A percentile compares a stretch with the other conserved stretches of the same genome.
Evolutionary conservation across 2,329 filamentous ascomycete genomes (phyloP).

Genomic region (Fusarium coicis): DNA sequence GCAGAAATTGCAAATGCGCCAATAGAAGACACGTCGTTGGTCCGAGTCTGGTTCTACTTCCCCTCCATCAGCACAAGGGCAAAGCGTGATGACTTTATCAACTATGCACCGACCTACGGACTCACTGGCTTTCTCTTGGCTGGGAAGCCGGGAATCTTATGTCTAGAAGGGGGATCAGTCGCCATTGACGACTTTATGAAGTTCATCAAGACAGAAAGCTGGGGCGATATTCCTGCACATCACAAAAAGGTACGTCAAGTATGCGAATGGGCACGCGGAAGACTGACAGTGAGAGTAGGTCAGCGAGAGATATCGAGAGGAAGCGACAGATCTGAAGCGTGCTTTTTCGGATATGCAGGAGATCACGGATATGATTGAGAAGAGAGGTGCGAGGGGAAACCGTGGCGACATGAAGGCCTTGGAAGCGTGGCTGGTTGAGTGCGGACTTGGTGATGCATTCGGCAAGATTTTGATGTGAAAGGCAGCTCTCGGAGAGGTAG

Average conservation of each 20-base stretch:
- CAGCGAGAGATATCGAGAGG: conserved; percentile 63
- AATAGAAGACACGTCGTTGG: conserved; percentile 44
- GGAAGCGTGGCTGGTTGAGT: conserved; percentile 59
- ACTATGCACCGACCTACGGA: conserved; percentile 60
- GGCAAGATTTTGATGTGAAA: conserved; percentile 41
- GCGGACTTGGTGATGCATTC: conserved; percentile 41
- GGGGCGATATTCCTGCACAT: conserved; percentile 70
- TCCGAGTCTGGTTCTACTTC: conserved; percentile 72
- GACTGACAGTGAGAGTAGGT: conserved; percentile 40
- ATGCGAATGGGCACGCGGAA: fast-evolving
- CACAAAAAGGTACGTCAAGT: conserved; percentile 63
- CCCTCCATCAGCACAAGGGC: conserved; percentile 68
- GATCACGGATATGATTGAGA: conserved; percentile 62
- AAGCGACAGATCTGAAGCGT: conserved; percentile 43
- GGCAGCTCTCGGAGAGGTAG: fast-evolving
- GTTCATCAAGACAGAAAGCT: conserved; percentile 71
- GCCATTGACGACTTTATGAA: conserved; percentile 69
- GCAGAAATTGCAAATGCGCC: not conserved
- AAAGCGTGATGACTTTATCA: conserved; percentile 68
- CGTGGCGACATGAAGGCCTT: conserved; percentile 64
- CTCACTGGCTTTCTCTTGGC: conserved; percentile 70
- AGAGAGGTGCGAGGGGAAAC: conserved; percentile 60
- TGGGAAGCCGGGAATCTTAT: conserved; percentile 67
- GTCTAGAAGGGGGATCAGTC: conserved; percentile 59
- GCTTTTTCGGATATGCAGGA: conserved; percentile 67